phyloP scores from a whole-genome alignment of 768 basidiomycete species.

The Mrakia hoshinonis region DNA sequence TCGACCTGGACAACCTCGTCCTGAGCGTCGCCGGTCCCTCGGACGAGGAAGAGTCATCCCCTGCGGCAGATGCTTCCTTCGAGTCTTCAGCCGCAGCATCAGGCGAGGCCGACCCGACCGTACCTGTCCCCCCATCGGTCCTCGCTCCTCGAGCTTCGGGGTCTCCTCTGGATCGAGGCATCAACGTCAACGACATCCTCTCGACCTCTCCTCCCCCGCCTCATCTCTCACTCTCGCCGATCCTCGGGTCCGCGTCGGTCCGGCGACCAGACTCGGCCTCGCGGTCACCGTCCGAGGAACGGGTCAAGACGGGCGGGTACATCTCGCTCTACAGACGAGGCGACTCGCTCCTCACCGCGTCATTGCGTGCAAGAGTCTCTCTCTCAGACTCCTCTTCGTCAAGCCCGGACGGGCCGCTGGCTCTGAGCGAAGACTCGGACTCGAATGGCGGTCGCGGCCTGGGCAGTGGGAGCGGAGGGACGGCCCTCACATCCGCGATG shows the following conservation, averaged over 20 bases:
- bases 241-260: not conserved
- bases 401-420: not conserved
- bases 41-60: not conserved
- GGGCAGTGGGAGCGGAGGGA: not conserved
- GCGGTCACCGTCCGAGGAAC: not conserved
- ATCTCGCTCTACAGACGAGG: not conserved
- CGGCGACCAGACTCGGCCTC: not conserved
- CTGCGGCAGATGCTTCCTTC: constrained; percentile 4
- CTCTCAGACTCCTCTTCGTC: not conserved
- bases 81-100: not conserved
- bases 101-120: too few relatives aligned
- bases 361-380: not conserved
- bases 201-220: not conserved
- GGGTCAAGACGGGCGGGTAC: not conserved
- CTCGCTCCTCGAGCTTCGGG: not conserved
- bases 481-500: not conserved
- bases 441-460: not conserved
- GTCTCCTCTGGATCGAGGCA: not conserved
- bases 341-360: constrained; percentile 6
- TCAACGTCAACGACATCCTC: too few relatives aligned
- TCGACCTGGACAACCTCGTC: constrained; percentile 1
- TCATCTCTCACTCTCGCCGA: not conserved
- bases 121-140: too few relatives aligned
- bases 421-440: not conserved
- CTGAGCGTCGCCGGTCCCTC: constrained; percentile 1